phyloP scores from a whole-genome alignment of 208 protist genomes.

The Giardia muris region DNA sequence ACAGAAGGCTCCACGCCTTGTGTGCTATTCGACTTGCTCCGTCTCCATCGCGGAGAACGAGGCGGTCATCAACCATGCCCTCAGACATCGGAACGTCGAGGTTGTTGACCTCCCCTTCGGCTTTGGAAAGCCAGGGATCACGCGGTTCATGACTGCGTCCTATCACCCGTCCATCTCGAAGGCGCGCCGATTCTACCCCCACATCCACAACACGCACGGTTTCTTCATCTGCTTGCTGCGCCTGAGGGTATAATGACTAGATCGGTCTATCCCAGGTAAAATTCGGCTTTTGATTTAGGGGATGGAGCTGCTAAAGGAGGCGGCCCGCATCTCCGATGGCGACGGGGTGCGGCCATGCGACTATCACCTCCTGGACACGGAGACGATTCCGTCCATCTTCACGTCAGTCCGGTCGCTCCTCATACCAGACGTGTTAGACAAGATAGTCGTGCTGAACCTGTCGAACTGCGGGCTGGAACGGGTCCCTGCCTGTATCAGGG shows the following conservation, averaged over 20 bases:
- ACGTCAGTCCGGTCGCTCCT: neutral
- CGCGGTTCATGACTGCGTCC: slow-evolving; percentile 58
- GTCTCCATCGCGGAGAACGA: slow-evolving; percentile 92
- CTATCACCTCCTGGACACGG: neutral
- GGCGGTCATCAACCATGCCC: slow-evolving; percentile 80
- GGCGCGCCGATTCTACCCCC: slow-evolving; percentile 72
- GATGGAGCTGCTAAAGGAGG: too few relatives aligned
- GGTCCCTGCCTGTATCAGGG: neutral
- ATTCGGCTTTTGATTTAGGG: too few relatives aligned
- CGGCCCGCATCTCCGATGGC: too few relatives aligned
- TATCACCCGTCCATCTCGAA: slow-evolving; percentile 53
- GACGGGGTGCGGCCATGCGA: too few relatives aligned
- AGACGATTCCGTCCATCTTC: neutral
- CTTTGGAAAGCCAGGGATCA: slow-evolving; percentile 71
- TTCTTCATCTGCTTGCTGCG: slow-evolving; percentile 73
- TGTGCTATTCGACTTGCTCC: slow-evolving; percentile 95
- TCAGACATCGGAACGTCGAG: slow-evolving; percentile 67
- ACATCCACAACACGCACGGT: slow-evolving; percentile 97
- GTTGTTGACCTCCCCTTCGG: slow-evolving; percentile 73
- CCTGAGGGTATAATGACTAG: neutral
- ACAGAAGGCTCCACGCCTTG: slow-evolving; percentile 64
- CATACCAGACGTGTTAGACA: neutral
- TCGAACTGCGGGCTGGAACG: neutral
- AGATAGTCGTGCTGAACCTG: neutral
- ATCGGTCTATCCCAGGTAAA: too few relatives aligned